These are phyloP conservation scores for Effrenium voratum DNA, from an alignment of 73 alveolate genomes.

Conservation along the genomic window DNA sequence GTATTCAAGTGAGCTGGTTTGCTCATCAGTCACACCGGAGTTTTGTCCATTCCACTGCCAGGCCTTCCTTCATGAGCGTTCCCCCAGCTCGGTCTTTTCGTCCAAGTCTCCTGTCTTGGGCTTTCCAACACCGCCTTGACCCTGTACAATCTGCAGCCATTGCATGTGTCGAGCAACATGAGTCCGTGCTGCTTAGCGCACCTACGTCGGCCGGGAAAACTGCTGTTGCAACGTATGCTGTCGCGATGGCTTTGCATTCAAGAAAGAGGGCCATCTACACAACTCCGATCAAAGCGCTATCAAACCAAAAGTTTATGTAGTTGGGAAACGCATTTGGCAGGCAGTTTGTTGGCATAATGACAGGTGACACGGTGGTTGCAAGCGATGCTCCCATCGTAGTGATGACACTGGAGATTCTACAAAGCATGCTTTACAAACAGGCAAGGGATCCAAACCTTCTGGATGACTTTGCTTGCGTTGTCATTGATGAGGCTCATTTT, in stretches of 20 bases:
- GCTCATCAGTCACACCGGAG: background rate
- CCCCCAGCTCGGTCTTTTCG: background rate
- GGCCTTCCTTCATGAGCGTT: background rate
- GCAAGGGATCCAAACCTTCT: conserved; percentile 65
- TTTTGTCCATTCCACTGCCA: conserved; percentile 16
- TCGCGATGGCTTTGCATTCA: conserved; percentile 98
- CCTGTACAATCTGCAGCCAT: conserved; percentile 39
- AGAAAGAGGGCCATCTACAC: conserved; percentile 98
- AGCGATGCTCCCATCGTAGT: conserved; percentile 90
- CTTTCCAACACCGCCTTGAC: conserved; percentile 46
- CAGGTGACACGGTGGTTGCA: conserved; percentile 61
- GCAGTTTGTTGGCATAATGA: conserved; percentile 85
- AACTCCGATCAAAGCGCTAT: conserved; percentile 99
- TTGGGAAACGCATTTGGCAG: conserved; percentile 13
- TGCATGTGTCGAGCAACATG: conserved; percentile 64
- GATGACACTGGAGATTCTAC: conserved; percentile 81
- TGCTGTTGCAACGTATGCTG: conserved; percentile 99
- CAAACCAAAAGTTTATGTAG: conserved; percentile 98
- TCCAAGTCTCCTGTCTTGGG: conserved; percentile 18
- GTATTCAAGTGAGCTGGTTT: conserved; percentile 18
- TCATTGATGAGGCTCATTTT: conserved; percentile 97
- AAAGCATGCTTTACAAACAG: conserved; percentile 75
- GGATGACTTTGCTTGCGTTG: conserved; percentile 53
- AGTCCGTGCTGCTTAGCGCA: conserved; percentile 96
- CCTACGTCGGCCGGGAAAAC: conserved; percentile 99